These are phyloP conservation scores for Capronia epimyces DNA, from an alignment of 2,329 filamentous ascomycete genomes.

Conservation along the genomic window DNA sequence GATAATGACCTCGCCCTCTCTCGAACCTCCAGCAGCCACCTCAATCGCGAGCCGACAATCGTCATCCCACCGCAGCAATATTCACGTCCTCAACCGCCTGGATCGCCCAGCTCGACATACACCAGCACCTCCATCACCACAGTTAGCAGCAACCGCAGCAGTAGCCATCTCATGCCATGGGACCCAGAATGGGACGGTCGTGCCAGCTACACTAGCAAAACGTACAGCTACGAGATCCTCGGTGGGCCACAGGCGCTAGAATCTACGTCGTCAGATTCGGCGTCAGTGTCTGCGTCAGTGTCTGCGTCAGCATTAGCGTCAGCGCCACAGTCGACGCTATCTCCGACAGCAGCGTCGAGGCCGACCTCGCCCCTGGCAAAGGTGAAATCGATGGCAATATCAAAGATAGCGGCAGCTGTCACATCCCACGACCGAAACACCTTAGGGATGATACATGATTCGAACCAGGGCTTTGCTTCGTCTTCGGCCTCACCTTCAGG, in stretches of 20 bases:
- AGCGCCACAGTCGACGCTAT: neutral
- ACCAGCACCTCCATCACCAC: neutral
- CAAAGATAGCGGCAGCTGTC: neutral
- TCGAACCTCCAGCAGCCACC: neutral
- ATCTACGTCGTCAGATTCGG: neutral
- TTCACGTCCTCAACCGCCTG: neutral
- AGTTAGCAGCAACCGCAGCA: neutral
- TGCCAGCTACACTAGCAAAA: conserved; percentile 3
- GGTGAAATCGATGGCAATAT: neutral
- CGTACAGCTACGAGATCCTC: conserved; percentile 18
- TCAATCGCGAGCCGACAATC: neutral
- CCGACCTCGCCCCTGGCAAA: neutral
- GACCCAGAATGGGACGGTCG: neutral
- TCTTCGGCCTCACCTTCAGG: neutral
- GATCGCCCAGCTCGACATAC: neutral
- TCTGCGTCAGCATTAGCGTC: neutral
- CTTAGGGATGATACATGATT: too few relatives aligned
- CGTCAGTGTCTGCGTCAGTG: too few relatives aligned
- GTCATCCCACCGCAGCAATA: neutral
- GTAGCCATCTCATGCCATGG: conserved; percentile 6
- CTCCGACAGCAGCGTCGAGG: neutral
- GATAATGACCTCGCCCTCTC: neutral
- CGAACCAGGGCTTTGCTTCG: neutral
- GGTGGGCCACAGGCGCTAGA: conserved; percentile 10
- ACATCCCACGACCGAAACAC: neutral